Percentiles rank a stretch among this genome's conserved stretches.
These are phyloP conservation scores for Neurospora sp. DNA, from an alignment of 2,329 filamentous ascomycete genomes.

Conservation along the genomic window DNA sequence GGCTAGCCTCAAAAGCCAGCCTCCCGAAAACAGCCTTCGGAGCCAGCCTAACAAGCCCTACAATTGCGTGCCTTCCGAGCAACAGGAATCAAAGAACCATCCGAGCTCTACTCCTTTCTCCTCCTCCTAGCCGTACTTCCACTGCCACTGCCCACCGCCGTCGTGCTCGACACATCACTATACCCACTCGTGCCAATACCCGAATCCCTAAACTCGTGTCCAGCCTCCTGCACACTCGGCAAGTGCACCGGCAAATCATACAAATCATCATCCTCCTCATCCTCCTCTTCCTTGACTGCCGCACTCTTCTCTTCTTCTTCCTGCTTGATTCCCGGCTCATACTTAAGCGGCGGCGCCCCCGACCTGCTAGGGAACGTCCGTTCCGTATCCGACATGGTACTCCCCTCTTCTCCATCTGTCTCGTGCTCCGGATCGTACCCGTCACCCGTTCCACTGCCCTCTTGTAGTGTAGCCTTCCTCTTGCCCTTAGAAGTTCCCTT, in stretches of 20 bases:
- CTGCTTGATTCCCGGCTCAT: constrained; percentile 28
- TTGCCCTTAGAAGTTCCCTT: constrained; percentile 13
- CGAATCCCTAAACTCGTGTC: constrained; percentile 7
- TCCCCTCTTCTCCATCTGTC: constrained; percentile 3
- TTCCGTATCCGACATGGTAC: constrained; percentile 31
- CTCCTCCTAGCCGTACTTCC: not conserved
- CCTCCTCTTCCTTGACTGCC: constrained; percentile 26
- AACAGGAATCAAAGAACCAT: not conserved
- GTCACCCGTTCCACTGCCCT: constrained; percentile 1
- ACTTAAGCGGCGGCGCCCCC: constrained; percentile 30
- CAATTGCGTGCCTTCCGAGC: not conserved
- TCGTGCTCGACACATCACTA: constrained; percentile 4
- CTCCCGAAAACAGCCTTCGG: not conserved
- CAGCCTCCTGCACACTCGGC: constrained; percentile 10
- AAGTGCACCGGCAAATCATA: not conserved
- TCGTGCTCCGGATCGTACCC: constrained; percentile 22
- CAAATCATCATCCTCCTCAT: constrained; percentile 27
- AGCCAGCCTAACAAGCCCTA: not conserved
- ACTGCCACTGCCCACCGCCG: constrained; percentile 7
- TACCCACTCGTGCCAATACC: constrained; percentile 13
- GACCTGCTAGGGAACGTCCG: constrained; percentile 34
- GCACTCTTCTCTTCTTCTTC: constrained; percentile 17
- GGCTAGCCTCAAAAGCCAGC: not conserved
- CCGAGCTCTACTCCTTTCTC: not conserved
- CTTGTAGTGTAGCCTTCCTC: not conserved